Base-by-base conservation (phyloP, 371 early-diverging fungal species). In the Cokeromyces recurvatus region DNA sequence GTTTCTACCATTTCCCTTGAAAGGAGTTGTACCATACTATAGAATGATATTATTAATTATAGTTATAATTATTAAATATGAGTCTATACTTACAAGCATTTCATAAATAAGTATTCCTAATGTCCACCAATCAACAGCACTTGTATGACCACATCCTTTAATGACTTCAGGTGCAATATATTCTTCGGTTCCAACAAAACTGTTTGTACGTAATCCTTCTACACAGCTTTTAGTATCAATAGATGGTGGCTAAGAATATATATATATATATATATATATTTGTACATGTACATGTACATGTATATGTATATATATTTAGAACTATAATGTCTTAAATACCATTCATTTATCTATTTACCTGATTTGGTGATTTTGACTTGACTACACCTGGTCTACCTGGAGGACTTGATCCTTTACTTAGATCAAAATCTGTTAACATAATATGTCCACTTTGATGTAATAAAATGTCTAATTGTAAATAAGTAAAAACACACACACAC, bases 81-180 rank as follows among this genome's bases (percentile, higher is more conserved):
- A 10, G 0, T 32, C 29, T 17, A 21, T 17, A 24, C 11, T 65
- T 69, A 84, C 86, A 62, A 97, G 78, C 94, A 98, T 94, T 65
- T 98, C 98, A 62, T 90, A 98, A 6, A 98, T 80, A 37, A 98
- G 74, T 23, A 99, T 93, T 11, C 98, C 99, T 12, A 98, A 66
- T 6, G 97, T 94, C 99, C 99, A 99, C 92, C 98, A 96, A 77
- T 99, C 99, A 15, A 95, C 96, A 2, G 87, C 82, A 55, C 82
- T 85, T 16, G 97, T 91, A 72, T 98, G 97, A 21, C 97, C 97
- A 42, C 79, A 73, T 21, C 94, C 96, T 52, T 84, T 83, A 63
- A 90, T 86, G n/a, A 90, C 89, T 68, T 97, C 97, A 21, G 98
- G 97, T 7, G 98, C 95, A 76, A 97, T 90, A 60, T 94, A 94